Evolutionary conservation across 2,329 filamentous ascomycete genomes (phyloP), one percentile per base, ranked within the genome.

Genomic region (Fusarium palustre): DNA sequence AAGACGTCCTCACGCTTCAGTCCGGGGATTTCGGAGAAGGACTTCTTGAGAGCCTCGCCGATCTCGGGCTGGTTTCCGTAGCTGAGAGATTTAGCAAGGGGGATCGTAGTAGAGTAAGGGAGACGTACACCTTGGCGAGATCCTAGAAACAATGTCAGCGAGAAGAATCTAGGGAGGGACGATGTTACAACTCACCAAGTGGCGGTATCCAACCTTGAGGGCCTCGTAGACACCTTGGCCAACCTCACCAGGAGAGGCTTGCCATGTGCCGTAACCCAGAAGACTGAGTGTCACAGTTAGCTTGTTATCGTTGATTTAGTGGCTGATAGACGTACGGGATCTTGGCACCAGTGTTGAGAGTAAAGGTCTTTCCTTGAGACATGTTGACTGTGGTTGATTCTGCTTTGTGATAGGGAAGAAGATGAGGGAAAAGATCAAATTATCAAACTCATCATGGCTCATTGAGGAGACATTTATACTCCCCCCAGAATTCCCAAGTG

Each of bases 41-140:
- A 90, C 91, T 58, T 58, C 47, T 58, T 58, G 15, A 58, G 28
- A 18, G 55, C 55, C 47, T 58, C 55, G 12, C 47, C 84, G 81
- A 64, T 91, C 91, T 48, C 93, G 87, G 74, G 92, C 91, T 94
- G 88, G 76, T 90, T 90, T 72, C 83, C 82, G 76, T 90, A 90
- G 41, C 46, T 49, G 46, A 36, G 46, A 49, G 2, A 36, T n/a
- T 49, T 49, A 49, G 46, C 11, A 34, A n/a, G 18, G 31, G 8
- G 9, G 5, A n/a, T 25, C 8, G 16, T 5, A 16, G 31, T 25
- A 3, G 22, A 25, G 12, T 10, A 36, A 25, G 2, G 7, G 2
- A 6, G 3, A 49, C 46, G 1, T 49, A 49, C 46, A 85, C 84
- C 74, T 87, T 85, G 28, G 85, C 85, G 10, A 81, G 82, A 77